Base-by-base conservation (phyloP, 176 grass and related monocot species). In the Aegilops tauschii region DNA sequence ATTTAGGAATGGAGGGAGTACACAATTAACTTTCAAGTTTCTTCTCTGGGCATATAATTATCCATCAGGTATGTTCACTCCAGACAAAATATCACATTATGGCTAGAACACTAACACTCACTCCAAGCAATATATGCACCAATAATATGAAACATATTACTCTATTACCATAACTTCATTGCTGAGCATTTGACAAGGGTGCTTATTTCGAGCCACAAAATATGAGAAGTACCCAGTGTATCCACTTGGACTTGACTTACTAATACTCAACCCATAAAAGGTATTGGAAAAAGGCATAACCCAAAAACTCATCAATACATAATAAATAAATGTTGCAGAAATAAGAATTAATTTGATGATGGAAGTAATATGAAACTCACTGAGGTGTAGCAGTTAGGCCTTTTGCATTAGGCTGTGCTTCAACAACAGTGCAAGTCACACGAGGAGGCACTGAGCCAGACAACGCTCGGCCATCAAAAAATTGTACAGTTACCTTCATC, bases 351-450 rank as follows among this genome's bases (percentile, higher is more conserved):
- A 54, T 21, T 56, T 14, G 29, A 86, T 58, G 27, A 58, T 73
- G 21, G 44, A 77, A 58, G 50, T 65, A 35, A 59, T 16, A 66
- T 32, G n/a, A 80, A 85, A 90, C 93, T 98, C 86, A 98, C 96
- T 98, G 96, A 81, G 96, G 93, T 84, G 81, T 79, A 85, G 86
- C 84, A 88, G 96, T 96, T 84, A 93, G 80, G 25, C 96, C 96
- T 91, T 98, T 98, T 77, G 92, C 80, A 85, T 96, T 79, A 73
- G 93, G 86, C 31, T 92, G 93, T 68, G 96, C 93, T 96, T 96
- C 92, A 73, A 94, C 88, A 72, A 98, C 96, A 31, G 88, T 96
- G 84, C 96, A 98, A 85, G 90, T 96, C 71, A 98, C 96, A 76
- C 93, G 90, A 69, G 79, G 90, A 76, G 96, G 96, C 72, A 96